phyloP scores from a whole-genome alignment of 331 rosid genomes.

The Pyracantha coccinea region DNA sequence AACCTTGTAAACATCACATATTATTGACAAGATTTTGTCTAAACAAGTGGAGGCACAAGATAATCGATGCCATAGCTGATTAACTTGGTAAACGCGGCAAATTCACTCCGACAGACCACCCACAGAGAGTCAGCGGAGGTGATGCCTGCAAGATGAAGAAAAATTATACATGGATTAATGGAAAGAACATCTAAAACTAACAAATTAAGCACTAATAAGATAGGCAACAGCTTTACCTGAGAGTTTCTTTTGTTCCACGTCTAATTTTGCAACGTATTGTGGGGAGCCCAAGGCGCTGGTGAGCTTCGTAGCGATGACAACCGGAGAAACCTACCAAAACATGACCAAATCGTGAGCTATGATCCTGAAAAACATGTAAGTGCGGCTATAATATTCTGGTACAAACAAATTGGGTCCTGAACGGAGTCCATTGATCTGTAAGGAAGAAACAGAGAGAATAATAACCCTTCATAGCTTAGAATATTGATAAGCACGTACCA shows the following conservation, averaged over 20 bases:
- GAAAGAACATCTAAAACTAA: neutral
- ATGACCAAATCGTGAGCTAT: neutral
- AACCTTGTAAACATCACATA: neutral
- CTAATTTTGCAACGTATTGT: constrained; percentile 91
- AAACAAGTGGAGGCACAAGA: neutral
- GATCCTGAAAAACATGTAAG: neutral
- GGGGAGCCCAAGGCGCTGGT: constrained; percentile 83
- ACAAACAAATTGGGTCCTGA: neutral
- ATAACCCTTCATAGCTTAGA: neutral
- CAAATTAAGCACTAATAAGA: neutral
- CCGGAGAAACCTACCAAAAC: constrained; percentile 72
- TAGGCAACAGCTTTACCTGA: constrained; percentile 31
- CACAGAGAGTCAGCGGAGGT: constrained; percentile 42
- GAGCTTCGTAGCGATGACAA: constrained; percentile 94
- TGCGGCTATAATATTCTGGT: neutral
- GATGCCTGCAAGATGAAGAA: constrained; percentile 63
- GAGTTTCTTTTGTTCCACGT: constrained; percentile 87
- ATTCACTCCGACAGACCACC: neutral
- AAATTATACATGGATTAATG: neutral
- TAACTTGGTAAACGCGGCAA: neutral
- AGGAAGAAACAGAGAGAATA: neutral
- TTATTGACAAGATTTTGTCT: neutral
- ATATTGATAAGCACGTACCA: constrained; percentile 36
- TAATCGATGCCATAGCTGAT: neutral
- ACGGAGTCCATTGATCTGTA: neutral